phyloP scores from a whole-genome alignment of 2,329 filamentous ascomycete genomes.

The Acrodontium crateriforme region DNA sequence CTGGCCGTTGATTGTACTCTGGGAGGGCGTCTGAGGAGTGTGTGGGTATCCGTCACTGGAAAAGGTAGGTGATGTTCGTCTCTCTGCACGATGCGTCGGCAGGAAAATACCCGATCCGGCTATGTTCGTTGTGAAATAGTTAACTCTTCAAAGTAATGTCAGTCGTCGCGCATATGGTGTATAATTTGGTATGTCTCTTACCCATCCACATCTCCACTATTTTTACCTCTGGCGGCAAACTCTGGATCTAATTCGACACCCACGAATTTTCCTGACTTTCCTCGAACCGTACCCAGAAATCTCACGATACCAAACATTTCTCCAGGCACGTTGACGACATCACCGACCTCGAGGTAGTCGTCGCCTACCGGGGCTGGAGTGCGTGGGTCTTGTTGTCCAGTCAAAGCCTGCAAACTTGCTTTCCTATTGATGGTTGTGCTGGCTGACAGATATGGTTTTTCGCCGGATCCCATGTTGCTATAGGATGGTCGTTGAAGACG shows the following conservation, averaged over 20 bases:
- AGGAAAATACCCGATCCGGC: slow-evolving; percentile 88
- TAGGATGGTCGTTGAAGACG: slow-evolving; percentile 27
- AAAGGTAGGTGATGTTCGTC: slow-evolving; percentile 45
- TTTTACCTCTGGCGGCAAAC: slow-evolving; percentile 76
- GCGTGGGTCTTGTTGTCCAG: slow-evolving; percentile 31
- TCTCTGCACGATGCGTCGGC: slow-evolving; percentile 66
- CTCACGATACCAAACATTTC: slow-evolving; percentile 83
- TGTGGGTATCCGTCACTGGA: slow-evolving; percentile 43
- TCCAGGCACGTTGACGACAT: slow-evolving; percentile 80
- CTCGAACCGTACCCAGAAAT: slow-evolving; percentile 74
- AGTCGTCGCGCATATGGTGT: background rate
- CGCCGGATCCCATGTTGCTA: slow-evolving; percentile 19
- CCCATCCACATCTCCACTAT: slow-evolving; percentile 92
- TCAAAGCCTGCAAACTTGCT: slow-evolving; percentile 56
- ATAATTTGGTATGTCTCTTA: slow-evolving; percentile 24
- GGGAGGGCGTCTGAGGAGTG: slow-evolving; percentile 55
- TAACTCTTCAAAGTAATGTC: slow-evolving; percentile 16
- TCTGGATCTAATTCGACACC: slow-evolving; percentile 79
- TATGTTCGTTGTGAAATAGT: slow-evolving; percentile 68
- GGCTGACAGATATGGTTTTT: slow-evolving; percentile 25
- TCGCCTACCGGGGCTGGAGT: slow-evolving; percentile 31
- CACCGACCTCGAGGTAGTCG: slow-evolving; percentile 55
- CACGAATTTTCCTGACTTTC: slow-evolving; percentile 82
- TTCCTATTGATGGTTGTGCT: slow-evolving; percentile 49
- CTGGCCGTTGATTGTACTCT: slow-evolving; percentile 33